Conservation (phyloP, 352 stramenopile genomes). For the Aphanomyces invadans region DNA sequence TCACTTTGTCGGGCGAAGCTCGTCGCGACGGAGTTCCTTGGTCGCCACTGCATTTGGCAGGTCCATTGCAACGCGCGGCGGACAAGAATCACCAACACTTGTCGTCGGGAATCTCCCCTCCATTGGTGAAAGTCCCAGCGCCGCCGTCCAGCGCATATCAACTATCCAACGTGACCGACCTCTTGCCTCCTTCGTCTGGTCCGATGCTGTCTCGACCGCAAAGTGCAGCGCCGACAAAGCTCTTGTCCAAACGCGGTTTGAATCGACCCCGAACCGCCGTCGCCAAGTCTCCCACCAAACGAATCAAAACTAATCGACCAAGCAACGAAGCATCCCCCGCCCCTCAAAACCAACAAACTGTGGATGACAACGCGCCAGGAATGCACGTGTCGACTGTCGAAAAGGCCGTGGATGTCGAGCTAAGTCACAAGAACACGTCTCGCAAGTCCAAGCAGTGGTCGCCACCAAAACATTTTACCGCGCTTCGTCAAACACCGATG, state of each 20-base stretch:
- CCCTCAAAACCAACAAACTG: not conserved
- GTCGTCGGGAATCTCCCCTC: not conserved
- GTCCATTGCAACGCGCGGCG: not conserved
- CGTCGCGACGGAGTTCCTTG: not conserved
- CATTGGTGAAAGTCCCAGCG: not conserved
- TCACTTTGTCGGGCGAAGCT: not conserved
- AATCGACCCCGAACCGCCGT: not conserved
- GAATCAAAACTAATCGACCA: not conserved
- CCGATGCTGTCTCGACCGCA: not conserved
- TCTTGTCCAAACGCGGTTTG: not conserved
- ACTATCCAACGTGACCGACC: not conserved
- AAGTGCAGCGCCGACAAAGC: not conserved
- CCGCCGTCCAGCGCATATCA: not conserved
- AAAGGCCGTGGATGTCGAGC: not conserved
- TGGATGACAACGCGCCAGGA: not conserved
- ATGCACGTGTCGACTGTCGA: not conserved
- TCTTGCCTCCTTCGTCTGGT: not conserved
- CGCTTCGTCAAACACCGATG: slow-evolving; percentile 1
- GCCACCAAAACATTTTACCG: slow-evolving; percentile 1
- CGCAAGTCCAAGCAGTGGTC: not conserved
- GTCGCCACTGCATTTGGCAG: not conserved
- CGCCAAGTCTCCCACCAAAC: not conserved
- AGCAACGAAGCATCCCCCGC: not conserved
- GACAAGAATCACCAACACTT: not conserved
- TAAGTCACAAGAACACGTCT: not conserved